A percentile compares a stretch with the other conserved stretches of the same genome.
Evolutionary conservation across 1,139 yeast species (phyloP).

Genomic region (Debaryomyces robertsiae): DNA sequence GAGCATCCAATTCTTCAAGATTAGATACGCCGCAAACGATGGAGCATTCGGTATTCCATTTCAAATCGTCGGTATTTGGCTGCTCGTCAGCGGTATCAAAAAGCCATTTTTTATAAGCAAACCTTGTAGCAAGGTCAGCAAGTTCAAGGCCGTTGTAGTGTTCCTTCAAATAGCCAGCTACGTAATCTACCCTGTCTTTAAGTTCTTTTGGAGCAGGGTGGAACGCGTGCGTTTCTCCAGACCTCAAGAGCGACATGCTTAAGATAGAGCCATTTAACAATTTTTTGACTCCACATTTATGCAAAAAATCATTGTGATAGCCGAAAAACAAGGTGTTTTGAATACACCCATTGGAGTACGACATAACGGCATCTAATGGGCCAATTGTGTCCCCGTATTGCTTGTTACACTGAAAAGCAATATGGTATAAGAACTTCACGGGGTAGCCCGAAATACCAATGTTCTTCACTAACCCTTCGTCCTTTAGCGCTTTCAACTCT

Average conservation of each 20-base stretch:
- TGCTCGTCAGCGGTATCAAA: slow-evolving; percentile 24
- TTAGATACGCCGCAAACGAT: slow-evolving; percentile 77
- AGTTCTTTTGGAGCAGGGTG: slow-evolving; percentile 79
- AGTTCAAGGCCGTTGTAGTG: slow-evolving; percentile 55
- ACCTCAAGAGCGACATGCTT: slow-evolving; percentile 82
- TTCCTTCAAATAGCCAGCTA: slow-evolving; percentile 48
- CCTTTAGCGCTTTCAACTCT: slow-evolving; percentile 59
- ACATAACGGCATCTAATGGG: slow-evolving; percentile 69
- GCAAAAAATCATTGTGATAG: slow-evolving; percentile 50
- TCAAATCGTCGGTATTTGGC: slow-evolving; percentile 12
- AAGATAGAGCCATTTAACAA: slow-evolving; percentile 82
- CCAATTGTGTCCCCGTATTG: slow-evolving; percentile 36
- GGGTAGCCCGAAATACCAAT: slow-evolving; percentile 92
- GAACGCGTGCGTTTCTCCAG: slow-evolving; percentile 66
- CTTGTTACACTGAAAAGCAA: slow-evolving; percentile 41
- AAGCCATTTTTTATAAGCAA: slow-evolving; percentile 66
- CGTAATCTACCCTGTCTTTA: slow-evolving; percentile 52
- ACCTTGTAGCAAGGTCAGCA: slow-evolving; percentile 81
- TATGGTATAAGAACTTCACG: slow-evolving; percentile 58
- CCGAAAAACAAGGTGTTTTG: slow-evolving; percentile 67
- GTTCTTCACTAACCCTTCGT: slow-evolving; percentile 61
- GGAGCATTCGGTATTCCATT: slow-evolving; percentile 46
- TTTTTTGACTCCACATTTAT: slow-evolving; percentile 56
- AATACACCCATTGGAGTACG: slow-evolving; percentile 80
- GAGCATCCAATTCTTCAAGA: slow-evolving; percentile 61